phyloP scores from a whole-genome alignment of 805 yeast species.

The Tetrapisispora taiwanensis region DNA sequence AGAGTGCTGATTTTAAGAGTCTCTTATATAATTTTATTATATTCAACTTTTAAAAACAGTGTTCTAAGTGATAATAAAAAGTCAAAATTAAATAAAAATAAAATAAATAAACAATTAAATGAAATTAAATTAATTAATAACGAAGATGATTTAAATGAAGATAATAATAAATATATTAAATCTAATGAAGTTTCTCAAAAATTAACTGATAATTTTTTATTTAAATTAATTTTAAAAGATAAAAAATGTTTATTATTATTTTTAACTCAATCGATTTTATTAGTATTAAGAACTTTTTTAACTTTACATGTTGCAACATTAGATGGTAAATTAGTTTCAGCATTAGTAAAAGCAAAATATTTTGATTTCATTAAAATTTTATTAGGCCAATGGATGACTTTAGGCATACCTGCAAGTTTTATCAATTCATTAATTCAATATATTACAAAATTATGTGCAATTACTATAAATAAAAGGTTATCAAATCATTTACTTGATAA shows the following conservation, averaged over 20 bases:
- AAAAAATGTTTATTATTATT: constrained; percentile 29
- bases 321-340: constrained; percentile 79
- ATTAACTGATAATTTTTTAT: constrained; percentile 12
- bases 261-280: constrained; percentile 43
- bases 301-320: constrained; percentile 76
- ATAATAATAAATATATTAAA: too few species aligned
- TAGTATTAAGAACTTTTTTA: constrained; percentile 59
- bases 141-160: too few species aligned
- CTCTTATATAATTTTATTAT: constrained; percentile 21
- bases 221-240: constrained; percentile 19
- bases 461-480: constrained; percentile 50
- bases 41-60: constrained; percentile 16
- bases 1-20: constrained; percentile 21
- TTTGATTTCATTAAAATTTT: constrained; percentile 52
- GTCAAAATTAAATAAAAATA: constrained; percentile 4
- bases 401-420: constrained; percentile 79
- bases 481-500: constrained; percentile 55
- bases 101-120: background rate
- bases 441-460: constrained; percentile 48
- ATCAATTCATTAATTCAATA: constrained; percentile 62
- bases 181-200: constrained; percentile 2
- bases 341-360: constrained; percentile 63
- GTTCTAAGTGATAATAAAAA: constrained; percentile 7
- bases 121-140: too few species aligned
- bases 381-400: constrained; percentile 60